Evolutionary conservation across 768 basidiomycete species (phyloP).

Genomic region (Trametes cinnabarina): DNA sequence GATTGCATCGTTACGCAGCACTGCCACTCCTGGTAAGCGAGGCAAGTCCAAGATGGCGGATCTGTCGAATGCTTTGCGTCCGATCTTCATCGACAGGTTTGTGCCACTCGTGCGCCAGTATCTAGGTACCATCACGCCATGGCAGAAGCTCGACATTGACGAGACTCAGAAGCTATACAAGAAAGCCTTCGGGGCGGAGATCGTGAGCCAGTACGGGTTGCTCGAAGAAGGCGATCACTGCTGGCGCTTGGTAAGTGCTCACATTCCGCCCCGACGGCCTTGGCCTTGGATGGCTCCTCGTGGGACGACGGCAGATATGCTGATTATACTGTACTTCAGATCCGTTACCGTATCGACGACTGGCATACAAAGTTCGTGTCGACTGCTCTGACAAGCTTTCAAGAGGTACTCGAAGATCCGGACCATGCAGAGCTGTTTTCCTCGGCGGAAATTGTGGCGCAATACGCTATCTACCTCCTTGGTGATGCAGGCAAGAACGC

Average conservation of each 20-base stretch:
- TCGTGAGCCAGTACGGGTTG: not conserved
- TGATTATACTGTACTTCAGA: not conserved
- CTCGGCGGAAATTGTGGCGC: not conserved
- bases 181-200: not conserved
- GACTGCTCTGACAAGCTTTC: not conserved
- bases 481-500: not conserved
- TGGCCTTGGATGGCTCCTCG: no score
- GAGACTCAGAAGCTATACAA: not conserved
- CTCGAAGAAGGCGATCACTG: not conserved
- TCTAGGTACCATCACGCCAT: not conserved
- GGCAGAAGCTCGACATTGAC: not conserved
- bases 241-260: not conserved
- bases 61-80: not conserved
- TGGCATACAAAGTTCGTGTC: not conserved
- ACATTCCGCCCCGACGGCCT: no score
- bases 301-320: no score
- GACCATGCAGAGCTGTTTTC: not conserved
- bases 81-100: not conserved
- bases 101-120: not conserved
- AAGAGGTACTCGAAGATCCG: not conserved
- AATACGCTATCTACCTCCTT: not conserved
- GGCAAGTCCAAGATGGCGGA: not conserved
- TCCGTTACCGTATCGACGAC: not conserved
- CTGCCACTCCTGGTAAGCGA: not conserved
- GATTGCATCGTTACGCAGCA: no score